phyloP scores from a whole-genome alignment of 331 rosid species.

The Malus hybrid region DNA sequence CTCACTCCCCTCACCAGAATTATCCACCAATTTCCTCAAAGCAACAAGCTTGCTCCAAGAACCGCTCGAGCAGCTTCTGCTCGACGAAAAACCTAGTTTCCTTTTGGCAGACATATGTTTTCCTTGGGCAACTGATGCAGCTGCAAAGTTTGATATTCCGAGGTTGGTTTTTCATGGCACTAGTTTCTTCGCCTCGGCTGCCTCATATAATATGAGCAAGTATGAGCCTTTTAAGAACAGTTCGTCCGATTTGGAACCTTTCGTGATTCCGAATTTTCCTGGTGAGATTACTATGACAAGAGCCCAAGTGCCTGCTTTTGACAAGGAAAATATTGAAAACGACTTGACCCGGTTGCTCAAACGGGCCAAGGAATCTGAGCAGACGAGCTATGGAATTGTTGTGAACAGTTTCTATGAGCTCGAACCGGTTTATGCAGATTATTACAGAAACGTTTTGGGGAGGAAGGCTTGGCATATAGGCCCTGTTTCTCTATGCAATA shows the following conservation, averaged over 20 bases:
- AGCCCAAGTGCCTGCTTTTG: not conserved
- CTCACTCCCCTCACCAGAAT: not conserved
- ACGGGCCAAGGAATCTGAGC: not conserved
- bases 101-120: slow-evolving; percentile 31
- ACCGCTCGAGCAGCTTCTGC: slow-evolving; percentile 13
- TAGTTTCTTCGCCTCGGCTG: not conserved
- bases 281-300: not conserved
- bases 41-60: slow-evolving; percentile 12
- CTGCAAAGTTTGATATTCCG: slow-evolving; percentile 2
- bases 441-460: not conserved
- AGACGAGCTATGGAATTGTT: slow-evolving; percentile 5
- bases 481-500: not conserved
- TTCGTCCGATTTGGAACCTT: not conserved
- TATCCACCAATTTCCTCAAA: not conserved
- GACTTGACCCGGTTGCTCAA: not conserved
- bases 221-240: not conserved
- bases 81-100: slow-evolving; percentile 23
- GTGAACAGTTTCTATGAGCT: slow-evolving; percentile 22
- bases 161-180: slow-evolving; percentile 11
- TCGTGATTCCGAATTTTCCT: not conserved
- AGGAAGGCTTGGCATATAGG: not conserved
- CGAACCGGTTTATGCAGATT: slow-evolving; percentile 5
- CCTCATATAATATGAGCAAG: not conserved
- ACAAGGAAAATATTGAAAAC: not conserved
- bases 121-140: slow-evolving; percentile 2